phyloP scores from a whole-genome alignment of 805 yeast species.

The Teunomyces barrocoloradensis region DNA sequence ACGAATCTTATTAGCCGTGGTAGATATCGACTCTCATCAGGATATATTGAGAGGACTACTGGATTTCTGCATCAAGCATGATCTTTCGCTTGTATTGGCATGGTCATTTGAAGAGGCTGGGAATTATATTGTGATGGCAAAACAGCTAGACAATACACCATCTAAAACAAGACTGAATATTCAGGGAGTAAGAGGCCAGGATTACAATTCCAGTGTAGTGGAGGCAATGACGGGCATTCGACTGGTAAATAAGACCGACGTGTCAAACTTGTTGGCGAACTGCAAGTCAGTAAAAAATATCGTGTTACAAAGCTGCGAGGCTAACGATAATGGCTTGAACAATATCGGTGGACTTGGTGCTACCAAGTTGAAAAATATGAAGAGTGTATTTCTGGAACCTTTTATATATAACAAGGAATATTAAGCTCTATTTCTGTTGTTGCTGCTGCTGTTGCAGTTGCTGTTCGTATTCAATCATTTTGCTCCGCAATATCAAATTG shows the following conservation, averaged over 20 bases:
- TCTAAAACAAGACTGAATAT: slow-evolving; percentile 28
- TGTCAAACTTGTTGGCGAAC: slow-evolving; percentile 48
- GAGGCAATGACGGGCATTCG: slow-evolving; percentile 46
- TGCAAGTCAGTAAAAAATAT: slow-evolving; percentile 44
- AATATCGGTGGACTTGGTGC: slow-evolving; percentile 51
- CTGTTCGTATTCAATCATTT: slow-evolving; percentile 47
- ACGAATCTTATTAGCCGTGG: slow-evolving; percentile 58
- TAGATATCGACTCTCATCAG: slow-evolving; percentile 60
- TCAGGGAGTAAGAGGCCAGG: slow-evolving; percentile 42
- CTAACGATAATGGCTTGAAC: slow-evolving; percentile 15
- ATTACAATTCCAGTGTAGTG: slow-evolving; percentile 44
- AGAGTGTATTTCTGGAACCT: slow-evolving; percentile 45
- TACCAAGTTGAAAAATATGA: slow-evolving; percentile 41
- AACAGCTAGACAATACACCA: slow-evolving; percentile 36
- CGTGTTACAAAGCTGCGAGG: slow-evolving; percentile 29
- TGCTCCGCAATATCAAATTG: slow-evolving; percentile 54
- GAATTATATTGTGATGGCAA: slow-evolving; percentile 38
- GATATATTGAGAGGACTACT: slow-evolving; percentile 47
- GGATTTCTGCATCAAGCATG: slow-evolving; percentile 49
- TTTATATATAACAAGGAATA: slow-evolving; percentile 46
- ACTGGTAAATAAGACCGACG: slow-evolving; percentile 54
- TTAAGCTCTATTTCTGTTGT: background rate
- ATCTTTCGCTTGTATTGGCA: slow-evolving; percentile 47
- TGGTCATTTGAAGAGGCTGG: slow-evolving; percentile 54
- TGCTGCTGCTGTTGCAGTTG: slow-evolving; percentile 11